phyloP scores from a whole-genome alignment of 164 flowering plant genomes.

The Macadamia integrifolia region DNA sequence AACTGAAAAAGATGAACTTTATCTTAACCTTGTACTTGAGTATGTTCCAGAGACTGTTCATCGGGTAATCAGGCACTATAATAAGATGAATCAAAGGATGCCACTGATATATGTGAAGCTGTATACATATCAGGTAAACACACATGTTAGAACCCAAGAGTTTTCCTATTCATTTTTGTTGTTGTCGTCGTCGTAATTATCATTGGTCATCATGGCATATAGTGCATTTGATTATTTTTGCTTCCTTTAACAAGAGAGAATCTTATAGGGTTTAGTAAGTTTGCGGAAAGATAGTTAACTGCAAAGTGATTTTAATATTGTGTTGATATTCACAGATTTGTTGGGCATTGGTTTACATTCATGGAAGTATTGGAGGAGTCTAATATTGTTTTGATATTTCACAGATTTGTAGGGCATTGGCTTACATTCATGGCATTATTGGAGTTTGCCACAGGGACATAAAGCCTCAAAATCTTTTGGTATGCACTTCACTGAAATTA shows the following conservation, averaged over 20 bases:
- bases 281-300: not conserved
- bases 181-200: no score
- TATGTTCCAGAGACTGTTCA: conserved; percentile 69
- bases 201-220: no score
- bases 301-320: not conserved
- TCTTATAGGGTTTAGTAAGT: not conserved
- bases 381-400: not conserved
- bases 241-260: no score
- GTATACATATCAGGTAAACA: conserved; percentile 48
- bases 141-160: no score
- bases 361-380: no score
- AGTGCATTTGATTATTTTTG: no score
- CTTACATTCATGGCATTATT: conserved; percentile 50
- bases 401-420: conserved; percentile 58
- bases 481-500: not conserved
- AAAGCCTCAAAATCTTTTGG: conserved; percentile 67
- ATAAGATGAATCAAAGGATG: conserved; percentile 56
- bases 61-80: conserved; percentile 52
- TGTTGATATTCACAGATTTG: not conserved
- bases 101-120: conserved; percentile 54
- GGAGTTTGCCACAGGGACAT: conserved; percentile 72
- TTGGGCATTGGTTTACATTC: no score
- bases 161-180: no score
- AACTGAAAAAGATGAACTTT: conserved; percentile 57
- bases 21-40: conserved; percentile 56